Conservation (phyloP, 352 stramenopile species). For the Aphanomyces stellatus region DNA sequence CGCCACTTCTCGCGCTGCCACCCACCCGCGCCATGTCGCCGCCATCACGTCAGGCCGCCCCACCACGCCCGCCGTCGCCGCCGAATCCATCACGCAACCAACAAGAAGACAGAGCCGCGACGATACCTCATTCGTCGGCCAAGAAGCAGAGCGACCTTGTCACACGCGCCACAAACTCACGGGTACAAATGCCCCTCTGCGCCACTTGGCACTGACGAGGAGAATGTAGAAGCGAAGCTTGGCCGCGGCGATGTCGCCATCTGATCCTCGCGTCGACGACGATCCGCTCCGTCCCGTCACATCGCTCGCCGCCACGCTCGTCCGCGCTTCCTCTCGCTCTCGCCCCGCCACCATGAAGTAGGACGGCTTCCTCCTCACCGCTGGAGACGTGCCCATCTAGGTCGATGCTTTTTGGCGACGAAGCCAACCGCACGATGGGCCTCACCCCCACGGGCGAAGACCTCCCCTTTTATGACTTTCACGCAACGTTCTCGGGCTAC, state of each 20-base stretch:
- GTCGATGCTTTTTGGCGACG: slow-evolving; percentile 15
- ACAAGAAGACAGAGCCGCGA: background rate
- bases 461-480: slow-evolving; percentile 11
- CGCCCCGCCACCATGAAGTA: slow-evolving; percentile 2
- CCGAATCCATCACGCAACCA: background rate
- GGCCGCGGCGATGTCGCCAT: background rate
- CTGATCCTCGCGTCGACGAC: background rate
- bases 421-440: slow-evolving; percentile 9
- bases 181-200: no score
- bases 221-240: slow-evolving; percentile 7
- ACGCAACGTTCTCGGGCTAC: slow-evolving; percentile 12
- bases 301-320: background rate
- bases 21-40: background rate
- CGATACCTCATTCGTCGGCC: background rate
- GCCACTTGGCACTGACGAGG: no score
- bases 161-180: no score
- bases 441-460: background rate
- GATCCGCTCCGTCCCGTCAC: background rate
- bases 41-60: background rate
- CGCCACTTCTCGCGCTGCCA: slow-evolving; percentile 19
- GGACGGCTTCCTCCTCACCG: background rate
- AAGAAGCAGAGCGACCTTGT: background rate
- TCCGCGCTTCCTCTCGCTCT: background rate
- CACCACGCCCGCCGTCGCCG: background rate
- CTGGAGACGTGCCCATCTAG: background rate